phyloP scores from a whole-genome alignment of 257 asterid species.

The Verbena officinalis region DNA sequence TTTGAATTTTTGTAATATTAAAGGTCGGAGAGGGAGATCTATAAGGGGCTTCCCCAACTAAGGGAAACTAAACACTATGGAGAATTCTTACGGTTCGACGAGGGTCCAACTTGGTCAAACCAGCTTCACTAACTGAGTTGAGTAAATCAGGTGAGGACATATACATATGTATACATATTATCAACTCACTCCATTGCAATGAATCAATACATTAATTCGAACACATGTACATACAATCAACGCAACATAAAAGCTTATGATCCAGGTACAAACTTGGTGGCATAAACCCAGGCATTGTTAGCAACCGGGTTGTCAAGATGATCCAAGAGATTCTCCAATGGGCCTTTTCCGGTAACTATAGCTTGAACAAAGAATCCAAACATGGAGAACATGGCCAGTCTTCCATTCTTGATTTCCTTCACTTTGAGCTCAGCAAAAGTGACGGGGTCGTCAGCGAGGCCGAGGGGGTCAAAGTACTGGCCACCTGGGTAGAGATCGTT shows the following conservation, averaged over 20 bases:
- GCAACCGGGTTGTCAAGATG: slow-evolving; percentile 53
- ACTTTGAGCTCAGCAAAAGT: slow-evolving; percentile 56
- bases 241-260: slow-evolving; percentile 23
- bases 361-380: slow-evolving; percentile 70
- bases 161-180: neutral
- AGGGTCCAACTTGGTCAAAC: no score
- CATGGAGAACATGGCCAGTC: slow-evolving; percentile 63
- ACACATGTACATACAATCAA: neutral
- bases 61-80: no score
- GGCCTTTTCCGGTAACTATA: slow-evolving; percentile 58
- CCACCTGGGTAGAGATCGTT: slow-evolving; percentile 51
- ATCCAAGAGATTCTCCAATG: slow-evolving; percentile 46
- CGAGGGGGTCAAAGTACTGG: slow-evolving; percentile 49
- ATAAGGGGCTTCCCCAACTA: no score
- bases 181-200: neutral
- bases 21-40: no score
- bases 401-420: slow-evolving; percentile 50
- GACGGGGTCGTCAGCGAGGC: slow-evolving; percentile 48
- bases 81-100: no score
- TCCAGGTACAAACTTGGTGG: slow-evolving; percentile 51
- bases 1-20: no score
- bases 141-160: neutral
- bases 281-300: slow-evolving; percentile 53
- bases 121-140: neutral
- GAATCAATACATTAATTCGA: neutral